phyloP scores from a whole-genome alignment of 1,139 yeast genomes.

The Protomyces inundatus region DNA sequence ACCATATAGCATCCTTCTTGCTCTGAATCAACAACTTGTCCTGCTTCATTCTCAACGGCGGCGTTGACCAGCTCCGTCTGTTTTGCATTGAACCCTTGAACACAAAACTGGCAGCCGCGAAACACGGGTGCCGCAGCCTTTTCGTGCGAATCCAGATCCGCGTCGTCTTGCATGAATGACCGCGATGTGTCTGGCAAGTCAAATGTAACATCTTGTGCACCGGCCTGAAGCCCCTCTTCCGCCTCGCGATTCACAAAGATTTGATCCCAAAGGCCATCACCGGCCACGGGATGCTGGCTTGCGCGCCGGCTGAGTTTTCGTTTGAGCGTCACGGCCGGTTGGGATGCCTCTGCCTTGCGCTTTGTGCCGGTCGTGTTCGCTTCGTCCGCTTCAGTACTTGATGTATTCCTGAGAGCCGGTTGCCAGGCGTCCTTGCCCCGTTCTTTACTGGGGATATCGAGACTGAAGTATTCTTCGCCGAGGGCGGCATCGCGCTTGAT shows the following conservation, averaged over 20 bases:
- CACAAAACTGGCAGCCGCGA: neutral
- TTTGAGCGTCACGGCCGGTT: neutral
- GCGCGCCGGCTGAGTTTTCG: neutral
- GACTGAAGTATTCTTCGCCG: constrained; percentile 22
- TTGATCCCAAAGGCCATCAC: neutral
- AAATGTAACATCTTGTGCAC: neutral
- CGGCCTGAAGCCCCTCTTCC: neutral
- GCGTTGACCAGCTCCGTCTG: neutral
- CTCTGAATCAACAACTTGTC: neutral
- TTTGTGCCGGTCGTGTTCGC: neutral
- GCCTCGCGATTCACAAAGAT: neutral
- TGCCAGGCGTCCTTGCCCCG: constrained; percentile 16
- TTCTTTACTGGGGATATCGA: constrained; percentile 11
- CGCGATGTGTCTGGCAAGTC: neutral
- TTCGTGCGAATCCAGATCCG: neutral
- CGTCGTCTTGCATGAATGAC: neutral
- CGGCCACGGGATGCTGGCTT: neutral
- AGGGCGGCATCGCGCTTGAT: constrained; percentile 28
- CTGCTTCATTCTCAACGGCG: neutral
- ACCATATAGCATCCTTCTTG: neutral
- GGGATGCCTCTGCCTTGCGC: neutral
- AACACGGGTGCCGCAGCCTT: neutral
- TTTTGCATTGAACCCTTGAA: neutral
- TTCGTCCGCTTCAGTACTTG: neutral
- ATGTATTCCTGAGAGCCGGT: neutral